Conservation (phyloP, 441 rosid species). For the Eutrema salsugineum region DNA sequence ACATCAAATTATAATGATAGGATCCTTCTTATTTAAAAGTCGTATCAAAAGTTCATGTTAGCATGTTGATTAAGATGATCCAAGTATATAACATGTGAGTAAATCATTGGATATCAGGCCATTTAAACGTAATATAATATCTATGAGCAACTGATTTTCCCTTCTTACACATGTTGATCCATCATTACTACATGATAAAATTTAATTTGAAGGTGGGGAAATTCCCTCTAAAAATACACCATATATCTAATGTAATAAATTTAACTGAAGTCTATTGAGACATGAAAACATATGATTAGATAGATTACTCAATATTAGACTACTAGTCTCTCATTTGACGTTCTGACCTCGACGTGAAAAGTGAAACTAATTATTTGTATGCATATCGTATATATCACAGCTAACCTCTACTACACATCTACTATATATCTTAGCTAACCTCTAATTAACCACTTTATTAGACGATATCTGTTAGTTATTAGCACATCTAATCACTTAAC, state of each 20-base stretch:
- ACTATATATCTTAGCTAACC: neutral
- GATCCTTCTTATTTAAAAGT: neutral
- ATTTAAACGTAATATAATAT: neutral
- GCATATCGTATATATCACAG: too few relatives aligned
- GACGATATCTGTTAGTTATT: neutral
- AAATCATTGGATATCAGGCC: neutral
- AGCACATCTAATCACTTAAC: neutral
- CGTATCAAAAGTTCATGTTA: neutral
- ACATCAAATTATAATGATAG: neutral
- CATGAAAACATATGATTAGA: neutral
- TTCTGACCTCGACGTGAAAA: neutral
- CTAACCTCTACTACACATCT: neutral
- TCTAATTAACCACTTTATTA: neutral
- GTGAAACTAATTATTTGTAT: too few relatives aligned
- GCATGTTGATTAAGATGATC: conserved; percentile 15
- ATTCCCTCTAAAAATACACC: neutral
- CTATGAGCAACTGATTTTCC: neutral
- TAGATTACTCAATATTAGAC: neutral
- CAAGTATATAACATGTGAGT: conserved; percentile 3
- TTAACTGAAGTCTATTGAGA: too few relatives aligned
- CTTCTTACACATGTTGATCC: conserved; percentile 21
- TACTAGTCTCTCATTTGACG: neutral
- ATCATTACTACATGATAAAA: conserved; percentile 22
- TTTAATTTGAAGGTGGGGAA: neutral
- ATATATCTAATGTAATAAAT: neutral